Conservation (phyloP, 2,329 filamentous ascomycete genomes). For the Colletotrichum ledebouriae region DNA sequence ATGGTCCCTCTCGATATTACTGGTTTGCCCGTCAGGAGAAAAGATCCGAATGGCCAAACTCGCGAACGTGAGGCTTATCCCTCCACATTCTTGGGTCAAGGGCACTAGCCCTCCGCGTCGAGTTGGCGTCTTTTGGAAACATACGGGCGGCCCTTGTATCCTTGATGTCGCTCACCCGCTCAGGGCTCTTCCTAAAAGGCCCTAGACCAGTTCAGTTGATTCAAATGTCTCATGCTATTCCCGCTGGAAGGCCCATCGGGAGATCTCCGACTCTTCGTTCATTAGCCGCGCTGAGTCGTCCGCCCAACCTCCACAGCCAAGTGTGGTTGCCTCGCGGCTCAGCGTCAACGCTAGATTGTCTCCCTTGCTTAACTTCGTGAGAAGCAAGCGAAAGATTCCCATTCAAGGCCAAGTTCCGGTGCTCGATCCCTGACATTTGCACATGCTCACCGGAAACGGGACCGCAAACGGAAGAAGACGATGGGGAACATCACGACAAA, state of each 20-base stretch:
- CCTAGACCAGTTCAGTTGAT: background rate
- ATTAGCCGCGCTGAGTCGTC: background rate
- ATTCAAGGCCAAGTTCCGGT: background rate
- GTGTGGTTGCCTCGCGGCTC: slow-evolving; percentile 3
- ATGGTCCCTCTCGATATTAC: too few species aligned
- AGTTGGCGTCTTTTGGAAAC: too few species aligned
- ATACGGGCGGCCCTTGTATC: too few species aligned
- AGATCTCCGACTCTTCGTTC: background rate
- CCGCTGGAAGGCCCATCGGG: background rate
- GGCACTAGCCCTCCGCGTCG: too few species aligned
- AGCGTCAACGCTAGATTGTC: background rate
- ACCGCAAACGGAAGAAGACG: background rate
- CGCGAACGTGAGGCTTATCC: too few species aligned
- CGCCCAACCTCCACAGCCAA: background rate
- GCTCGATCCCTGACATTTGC: background rate
- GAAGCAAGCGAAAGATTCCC: background rate
- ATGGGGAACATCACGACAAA: too few species aligned
- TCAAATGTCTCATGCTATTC: background rate
- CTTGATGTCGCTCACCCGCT: too few species aligned
- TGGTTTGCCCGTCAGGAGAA: too few species aligned
- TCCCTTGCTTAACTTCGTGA: background rate
- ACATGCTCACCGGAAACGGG: background rate
- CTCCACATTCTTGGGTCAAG: too few species aligned
- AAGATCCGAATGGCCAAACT: too few species aligned
- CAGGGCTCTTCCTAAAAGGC: too few species aligned